Percentiles rank a stretch among this genome's conserved stretches.
Conservation (phyloP, 371 early-diverging fungal species). For the Syncephalastrum contaminatum region DNA sequence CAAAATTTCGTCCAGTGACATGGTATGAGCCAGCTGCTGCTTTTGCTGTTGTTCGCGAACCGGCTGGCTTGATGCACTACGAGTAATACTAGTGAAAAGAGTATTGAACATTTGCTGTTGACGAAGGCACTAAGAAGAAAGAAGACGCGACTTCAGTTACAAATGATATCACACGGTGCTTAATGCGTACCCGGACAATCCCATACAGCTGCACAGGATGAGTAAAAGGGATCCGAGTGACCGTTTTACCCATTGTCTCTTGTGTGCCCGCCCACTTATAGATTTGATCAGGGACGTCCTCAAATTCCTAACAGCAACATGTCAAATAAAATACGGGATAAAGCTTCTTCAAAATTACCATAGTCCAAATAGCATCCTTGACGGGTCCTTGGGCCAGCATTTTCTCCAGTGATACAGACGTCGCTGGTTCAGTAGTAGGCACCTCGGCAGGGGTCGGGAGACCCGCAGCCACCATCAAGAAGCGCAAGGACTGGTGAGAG, state of each 20-base stretch:
- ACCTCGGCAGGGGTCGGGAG: conserved; percentile 8
- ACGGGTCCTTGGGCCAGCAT: not conserved
- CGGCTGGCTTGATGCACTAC: conserved; percentile 8
- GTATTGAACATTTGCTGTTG: conserved; percentile 59
- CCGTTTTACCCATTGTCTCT: conserved; percentile 30
- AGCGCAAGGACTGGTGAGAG: conserved; percentile 29
- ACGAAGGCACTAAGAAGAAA: conserved; percentile 32
- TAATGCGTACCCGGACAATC: conserved; percentile 41
- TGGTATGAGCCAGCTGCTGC: not conserved
- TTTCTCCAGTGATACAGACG: not conserved
- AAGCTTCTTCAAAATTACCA: not conserved
- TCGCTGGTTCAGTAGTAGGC: not conserved
- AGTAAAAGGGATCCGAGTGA: conserved; percentile 53
- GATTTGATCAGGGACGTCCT: conserved; percentile 24
- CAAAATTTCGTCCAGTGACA: conserved; percentile 32
- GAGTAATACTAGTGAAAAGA: conserved; percentile 49
- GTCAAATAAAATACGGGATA: not conserved
- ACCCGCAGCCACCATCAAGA: conserved; percentile 30
- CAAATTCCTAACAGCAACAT: conserved; percentile 13
- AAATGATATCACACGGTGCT: not conserved
- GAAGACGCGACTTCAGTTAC: not conserved
- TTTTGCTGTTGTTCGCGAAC: conserved; percentile 1
- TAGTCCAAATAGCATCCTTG: not conserved
- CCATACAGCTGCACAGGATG: conserved; percentile 55
- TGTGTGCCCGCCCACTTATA: conserved; percentile 31